phyloP scores from a whole-genome alignment of 306 rosid species.

The Crotalaria pallida region DNA sequence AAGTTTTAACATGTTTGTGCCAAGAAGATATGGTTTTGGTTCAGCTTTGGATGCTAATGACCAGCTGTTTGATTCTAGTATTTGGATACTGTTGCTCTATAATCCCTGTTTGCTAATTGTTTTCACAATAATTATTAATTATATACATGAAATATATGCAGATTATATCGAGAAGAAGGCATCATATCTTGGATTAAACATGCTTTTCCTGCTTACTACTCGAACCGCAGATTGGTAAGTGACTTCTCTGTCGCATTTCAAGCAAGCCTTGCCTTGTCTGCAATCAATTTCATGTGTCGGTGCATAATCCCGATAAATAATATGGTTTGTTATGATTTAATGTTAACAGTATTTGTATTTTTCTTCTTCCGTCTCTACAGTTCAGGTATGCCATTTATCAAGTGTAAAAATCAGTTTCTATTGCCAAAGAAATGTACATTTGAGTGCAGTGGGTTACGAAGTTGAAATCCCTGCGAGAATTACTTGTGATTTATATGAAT shows the following conservation, averaged over 20 bases:
- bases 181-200: constrained; percentile 64
- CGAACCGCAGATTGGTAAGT: constrained; percentile 91
- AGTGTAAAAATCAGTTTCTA: not conserved
- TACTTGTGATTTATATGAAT: not conserved
- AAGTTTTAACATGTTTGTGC: not conserved
- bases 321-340: not conserved
- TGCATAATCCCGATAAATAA: constrained; percentile 4
- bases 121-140: not conserved
- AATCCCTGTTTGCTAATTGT: not conserved
- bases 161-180: constrained; percentile 93
- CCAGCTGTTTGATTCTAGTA: not conserved
- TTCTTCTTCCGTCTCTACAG: not conserved
- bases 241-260: constrained; percentile 5
- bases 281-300: not conserved
- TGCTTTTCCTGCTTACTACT: constrained; percentile 83
- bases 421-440: not conserved
- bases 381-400: not conserved
- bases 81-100: not conserved
- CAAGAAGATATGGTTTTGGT: not conserved
- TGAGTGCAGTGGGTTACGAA: not conserved
- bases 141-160: constrained; percentile 37
- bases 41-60: constrained; percentile 5
- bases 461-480: not conserved
- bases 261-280: not conserved
- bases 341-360: not conserved